Evolutionary conservation across 352 stramenopile species (phyloP), one percentile per base, ranked within the genome.

Genomic region (Globisporangium alternatum): DNA sequence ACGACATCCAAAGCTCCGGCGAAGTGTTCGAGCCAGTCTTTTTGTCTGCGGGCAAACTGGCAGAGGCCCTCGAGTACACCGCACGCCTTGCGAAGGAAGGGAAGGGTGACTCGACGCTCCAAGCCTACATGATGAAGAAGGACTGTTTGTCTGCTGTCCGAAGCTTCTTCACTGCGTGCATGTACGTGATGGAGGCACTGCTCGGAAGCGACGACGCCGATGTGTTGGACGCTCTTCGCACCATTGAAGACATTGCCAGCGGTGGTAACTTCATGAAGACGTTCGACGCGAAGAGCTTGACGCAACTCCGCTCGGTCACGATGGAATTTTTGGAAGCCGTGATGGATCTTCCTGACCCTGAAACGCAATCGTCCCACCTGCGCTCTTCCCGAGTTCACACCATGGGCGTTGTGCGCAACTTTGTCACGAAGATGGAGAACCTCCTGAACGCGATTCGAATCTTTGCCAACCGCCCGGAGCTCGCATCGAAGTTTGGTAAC

Each of bases 1-100:
- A 89, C 65, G 83, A 91, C 56, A 89, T 93, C 35, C 78, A 83
- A 53, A 83, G 77, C 62, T 80, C 71, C 0, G 83, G 83, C 17
- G 81, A 91, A 45, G 83, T 93, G 7, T 91, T 91, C 45, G 82
- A 93, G 58, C 83, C 83, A 21, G 82, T 93, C 41, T 93, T 93
- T 49, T 69, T 93, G 21, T 91, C 83, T 4, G 83, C 83, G 31
- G 83, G 83, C 22, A 93, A 91, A 55, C 64, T 92, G 8, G 68
- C 74, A 9, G 80, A 90, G 67, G 81, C 81, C 31, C 72, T 92
- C 15, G 73, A 85, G 21, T 81, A 80, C 67, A 86, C 82, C 2
- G 68, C 86, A 5, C 82, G 81, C 44, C 61, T 88, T 9, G 76
- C 71, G 10, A 89, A 90, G 59, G 78, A 88, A 64, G 76, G 76